phyloP scores from a whole-genome alignment of 73 alveolate species.

The Paramecium octaurelia region DNA sequence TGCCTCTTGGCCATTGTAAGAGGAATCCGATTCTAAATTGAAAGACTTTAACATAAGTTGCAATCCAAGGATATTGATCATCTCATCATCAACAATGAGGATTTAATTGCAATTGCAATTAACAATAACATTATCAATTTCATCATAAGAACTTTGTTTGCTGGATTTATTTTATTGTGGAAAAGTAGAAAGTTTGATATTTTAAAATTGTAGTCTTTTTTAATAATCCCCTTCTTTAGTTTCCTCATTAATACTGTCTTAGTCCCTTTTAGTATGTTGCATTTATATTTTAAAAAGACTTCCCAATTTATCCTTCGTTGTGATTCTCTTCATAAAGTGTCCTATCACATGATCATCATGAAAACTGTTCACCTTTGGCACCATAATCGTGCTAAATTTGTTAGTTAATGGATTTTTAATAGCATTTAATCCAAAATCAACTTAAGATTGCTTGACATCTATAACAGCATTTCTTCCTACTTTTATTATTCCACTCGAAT shows the following conservation, averaged over 20 bases:
- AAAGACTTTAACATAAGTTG: not conserved
- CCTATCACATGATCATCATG: not conserved
- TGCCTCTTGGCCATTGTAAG: slow-evolving; percentile 39
- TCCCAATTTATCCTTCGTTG: not conserved
- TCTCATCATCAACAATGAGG: slow-evolving; percentile 25
- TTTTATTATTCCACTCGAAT: not conserved
- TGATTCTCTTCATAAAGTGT: not conserved
- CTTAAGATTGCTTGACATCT: not conserved
- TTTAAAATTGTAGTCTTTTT: not conserved
- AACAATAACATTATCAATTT: not conserved
- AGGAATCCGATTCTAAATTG: slow-evolving; percentile 2
- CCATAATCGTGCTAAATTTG: not conserved
- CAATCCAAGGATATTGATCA: not conserved
- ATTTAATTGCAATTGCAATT: not conserved
- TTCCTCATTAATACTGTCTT: not conserved
- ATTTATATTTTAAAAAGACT: not conserved
- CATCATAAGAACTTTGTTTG: not conserved
- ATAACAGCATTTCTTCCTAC: not conserved
- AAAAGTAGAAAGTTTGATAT: not conserved
- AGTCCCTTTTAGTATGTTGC: not conserved
- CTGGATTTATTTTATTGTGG: not conserved
- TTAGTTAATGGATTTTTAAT: not conserved
- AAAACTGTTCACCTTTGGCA: not conserved
- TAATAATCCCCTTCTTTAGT: not conserved
- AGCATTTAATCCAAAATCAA: not conserved